phyloP scores from a whole-genome alignment of 2,329 filamentous ascomycete species.

The Penicillium freii region DNA sequence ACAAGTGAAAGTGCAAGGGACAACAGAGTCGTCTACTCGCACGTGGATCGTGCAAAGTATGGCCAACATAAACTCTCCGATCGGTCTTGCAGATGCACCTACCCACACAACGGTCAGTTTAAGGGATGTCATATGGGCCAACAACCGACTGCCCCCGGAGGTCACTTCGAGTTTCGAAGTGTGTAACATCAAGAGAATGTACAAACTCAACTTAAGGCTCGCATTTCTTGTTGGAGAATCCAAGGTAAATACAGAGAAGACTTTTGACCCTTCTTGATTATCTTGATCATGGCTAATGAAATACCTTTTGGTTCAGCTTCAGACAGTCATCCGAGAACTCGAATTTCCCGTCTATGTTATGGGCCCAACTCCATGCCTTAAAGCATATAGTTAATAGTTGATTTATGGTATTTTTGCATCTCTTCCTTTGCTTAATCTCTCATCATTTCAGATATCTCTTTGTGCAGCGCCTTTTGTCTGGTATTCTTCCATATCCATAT shows the following conservation, averaged over 20 bases:
- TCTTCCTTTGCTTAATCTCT: neutral
- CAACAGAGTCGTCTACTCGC: conserved; percentile 2
- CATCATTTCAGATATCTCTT: neutral
- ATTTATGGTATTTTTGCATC: neutral
- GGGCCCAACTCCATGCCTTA: neutral
- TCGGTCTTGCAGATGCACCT: neutral
- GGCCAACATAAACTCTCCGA: conserved; percentile 10
- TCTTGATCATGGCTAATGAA: neutral
- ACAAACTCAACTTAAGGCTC: conserved; percentile 13
- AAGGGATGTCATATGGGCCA: neutral
- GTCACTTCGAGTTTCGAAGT: conserved; percentile 19
- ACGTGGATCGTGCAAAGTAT: conserved; percentile 20
- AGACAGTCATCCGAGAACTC: conserved; percentile 14
- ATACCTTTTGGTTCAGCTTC: neutral
- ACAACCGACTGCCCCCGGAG: conserved; percentile 7
- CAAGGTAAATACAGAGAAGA: conserved; percentile 6
- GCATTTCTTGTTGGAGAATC: conserved; percentile 10
- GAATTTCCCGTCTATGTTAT: conserved; percentile 18
- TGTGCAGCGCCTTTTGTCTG: neutral
- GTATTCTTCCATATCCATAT: neutral
- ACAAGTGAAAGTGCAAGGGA: conserved; percentile 10
- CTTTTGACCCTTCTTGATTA: neutral
- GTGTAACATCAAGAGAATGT: conserved; percentile 19
- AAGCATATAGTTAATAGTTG: neutral
- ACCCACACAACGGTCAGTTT: neutral